Evolutionary conservation across 495 filamentous ascomycete species (phyloP).

Genomic region (Collariella sp.): DNA sequence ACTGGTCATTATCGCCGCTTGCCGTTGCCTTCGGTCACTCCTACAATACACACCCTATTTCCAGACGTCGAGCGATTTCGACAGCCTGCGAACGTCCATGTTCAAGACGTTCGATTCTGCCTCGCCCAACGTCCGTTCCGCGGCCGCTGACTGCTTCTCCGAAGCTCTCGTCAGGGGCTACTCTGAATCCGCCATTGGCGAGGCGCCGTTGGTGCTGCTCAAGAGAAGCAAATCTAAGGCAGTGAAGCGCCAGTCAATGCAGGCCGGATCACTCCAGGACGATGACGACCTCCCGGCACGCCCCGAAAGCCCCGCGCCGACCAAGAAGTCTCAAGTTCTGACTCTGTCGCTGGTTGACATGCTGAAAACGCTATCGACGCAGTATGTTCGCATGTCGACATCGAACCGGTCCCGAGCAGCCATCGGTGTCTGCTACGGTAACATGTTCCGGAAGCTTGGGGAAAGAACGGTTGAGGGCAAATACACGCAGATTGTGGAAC

Average conservation of each 20-base stretch:
- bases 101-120: constrained; percentile 81
- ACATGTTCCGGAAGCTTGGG: constrained; percentile 63
- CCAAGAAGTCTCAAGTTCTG: constrained; percentile 60
- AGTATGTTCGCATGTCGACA: constrained; percentile 74
- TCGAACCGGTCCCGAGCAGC: constrained; percentile 73
- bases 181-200: constrained; percentile 50
- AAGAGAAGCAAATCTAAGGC: constrained; percentile 66
- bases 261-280: constrained; percentile 41
- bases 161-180: constrained; percentile 70
- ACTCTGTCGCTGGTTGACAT: constrained; percentile 71
- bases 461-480: constrained; percentile 68
- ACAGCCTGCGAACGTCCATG: constrained; percentile 65
- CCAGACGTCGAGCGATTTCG: constrained; percentile 85
- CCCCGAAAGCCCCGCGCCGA: constrained; percentile 61
- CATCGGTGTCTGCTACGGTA: constrained; percentile 79
- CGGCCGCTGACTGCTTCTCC: constrained; percentile 80
- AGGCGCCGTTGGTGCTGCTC: constrained; percentile 49
- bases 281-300: constrained; percentile 70
- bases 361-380: constrained; percentile 67
- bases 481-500: constrained; percentile 71
- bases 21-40: constrained; percentile 68
- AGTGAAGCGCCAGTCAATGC: constrained; percentile 59
- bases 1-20: constrained; percentile 72
- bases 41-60: constrained; percentile 66
- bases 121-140: constrained; percentile 63